phyloP scores from a whole-genome alignment of 192 early-diverging fungal genomes.

The Dissophora globulifera region DNA sequence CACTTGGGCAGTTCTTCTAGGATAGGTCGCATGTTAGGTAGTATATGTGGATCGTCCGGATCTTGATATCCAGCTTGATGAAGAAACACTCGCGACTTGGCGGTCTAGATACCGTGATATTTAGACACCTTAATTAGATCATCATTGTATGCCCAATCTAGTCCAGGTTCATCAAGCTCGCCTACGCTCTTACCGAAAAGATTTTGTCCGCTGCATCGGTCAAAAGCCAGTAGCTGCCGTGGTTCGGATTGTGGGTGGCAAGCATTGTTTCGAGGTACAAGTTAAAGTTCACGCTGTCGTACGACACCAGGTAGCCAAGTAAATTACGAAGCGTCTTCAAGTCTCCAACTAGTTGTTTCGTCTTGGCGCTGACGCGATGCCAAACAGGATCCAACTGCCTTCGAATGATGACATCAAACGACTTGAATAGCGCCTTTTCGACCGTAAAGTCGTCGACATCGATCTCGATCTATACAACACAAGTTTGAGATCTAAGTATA shows the following conservation, averaged over 20 bases:
- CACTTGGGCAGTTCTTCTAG: slow-evolving; percentile 97
- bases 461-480: slow-evolving; percentile 66
- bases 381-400: slow-evolving; percentile 86
- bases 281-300: slow-evolving; percentile 91
- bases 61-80: slow-evolving; percentile 22
- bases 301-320: slow-evolving; percentile 81
- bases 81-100: slow-evolving; percentile 58
- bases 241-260: slow-evolving; percentile 61
- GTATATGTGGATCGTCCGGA: slow-evolving; percentile 65
- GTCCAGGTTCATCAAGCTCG: background rate
- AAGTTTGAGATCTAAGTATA: no score
- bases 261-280: slow-evolving; percentile 87
- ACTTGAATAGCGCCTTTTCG: slow-evolving; percentile 86
- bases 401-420: slow-evolving; percentile 85
- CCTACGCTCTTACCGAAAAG: slow-evolving; percentile 59
- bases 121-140: no score
- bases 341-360: slow-evolving; percentile 82
- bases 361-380: slow-evolving; percentile 81
- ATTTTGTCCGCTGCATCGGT: slow-evolving; percentile 87
- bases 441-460: slow-evolving; percentile 86
- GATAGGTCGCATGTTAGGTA: slow-evolving; percentile 73
- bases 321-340: slow-evolving; percentile 77
- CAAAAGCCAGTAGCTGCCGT: slow-evolving; percentile 82
- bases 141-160: slow-evolving; percentile 63
- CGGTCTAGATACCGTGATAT: slow-evolving; percentile 38